phyloP scores from a whole-genome alignment of 2,329 filamentous ascomycete genomes.

The Cladosporium sp. region DNA sequence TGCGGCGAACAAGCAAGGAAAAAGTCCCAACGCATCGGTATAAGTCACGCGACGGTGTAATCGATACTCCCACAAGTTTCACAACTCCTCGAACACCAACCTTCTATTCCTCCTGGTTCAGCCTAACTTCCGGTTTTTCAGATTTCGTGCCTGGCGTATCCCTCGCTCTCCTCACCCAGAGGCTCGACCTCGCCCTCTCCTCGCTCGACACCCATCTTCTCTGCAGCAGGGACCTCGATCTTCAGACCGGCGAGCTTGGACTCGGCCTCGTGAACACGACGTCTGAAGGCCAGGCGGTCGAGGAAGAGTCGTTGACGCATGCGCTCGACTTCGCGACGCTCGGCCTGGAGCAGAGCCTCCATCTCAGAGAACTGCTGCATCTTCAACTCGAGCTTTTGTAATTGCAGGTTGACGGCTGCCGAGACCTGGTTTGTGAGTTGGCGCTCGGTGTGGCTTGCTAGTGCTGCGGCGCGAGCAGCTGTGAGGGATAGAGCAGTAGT shows the following conservation, averaged over 20 bases:
- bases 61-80: neutral
- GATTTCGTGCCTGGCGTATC: slow-evolving; percentile 17
- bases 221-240: slow-evolving; percentile 13
- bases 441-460: slow-evolving; percentile 94
- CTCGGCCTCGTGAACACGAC: slow-evolving; percentile 79
- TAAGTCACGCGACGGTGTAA: neutral
- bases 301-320: slow-evolving; percentile 91
- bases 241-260: slow-evolving; percentile 43
- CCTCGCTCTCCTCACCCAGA: slow-evolving; percentile 14
- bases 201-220: slow-evolving; percentile 18
- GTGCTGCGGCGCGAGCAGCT: slow-evolving; percentile 79
- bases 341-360: slow-evolving; percentile 86
- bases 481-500: slow-evolving; percentile 83
- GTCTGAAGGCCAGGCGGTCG: slow-evolving; percentile 86
- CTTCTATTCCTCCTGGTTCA: slow-evolving; percentile 2
- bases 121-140: neutral
- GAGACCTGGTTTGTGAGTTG: slow-evolving; percentile 94
- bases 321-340: slow-evolving; percentile 88
- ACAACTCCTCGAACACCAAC: slow-evolving; percentile 15
- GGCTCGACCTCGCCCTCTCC: slow-evolving; percentile 13
- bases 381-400: slow-evolving; percentile 95
- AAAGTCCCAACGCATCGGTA: neutral
- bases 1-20: neutral
- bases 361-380: slow-evolving; percentile 95
- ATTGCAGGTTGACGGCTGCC: slow-evolving; percentile 86